Base-by-base conservation (phyloP, 352 stramenopile species). In the Globisporangium irregulare region DNA sequence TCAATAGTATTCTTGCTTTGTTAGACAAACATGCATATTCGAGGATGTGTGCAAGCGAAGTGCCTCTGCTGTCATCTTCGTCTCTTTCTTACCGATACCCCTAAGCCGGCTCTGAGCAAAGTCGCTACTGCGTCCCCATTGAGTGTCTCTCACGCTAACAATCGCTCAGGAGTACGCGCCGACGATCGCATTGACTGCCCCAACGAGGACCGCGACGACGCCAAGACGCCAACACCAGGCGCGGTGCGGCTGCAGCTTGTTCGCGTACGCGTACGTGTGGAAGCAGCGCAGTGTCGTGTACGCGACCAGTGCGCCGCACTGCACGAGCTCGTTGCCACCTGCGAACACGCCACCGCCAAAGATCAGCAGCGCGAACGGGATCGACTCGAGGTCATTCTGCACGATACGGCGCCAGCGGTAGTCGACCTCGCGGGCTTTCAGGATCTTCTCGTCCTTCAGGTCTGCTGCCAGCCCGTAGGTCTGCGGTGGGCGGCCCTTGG, bases 331-430 rank as follows among this genome's bases (percentile, higher is more conserved):
- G 66, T 79, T 79, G n/a, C 69, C 71, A 20, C 68, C 62, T 18
- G 76, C 75, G 9, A 75, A 53, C 9, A 86, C 46, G 6, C 71
- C 76, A 4, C 69, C 60, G 3, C 59, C 70, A 53, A 82, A 82
- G 6, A 82, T 62, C 36, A 80, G 48, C 8, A 86, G 72, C 27
- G 72, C 76, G 34, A 86, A 55, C 6, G 78, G 78, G 51, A 86
- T 81, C 36, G 71, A 76, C 62, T 86, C 78, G 38, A 83, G 66
- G 66, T 86, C 76, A 68, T 86, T 86, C 34, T 67, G 57, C 34
- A 85, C 72, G 62, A 85, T 81, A 25, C 76, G 67, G 22, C 72
- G 69, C 78, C 75, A 85, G 57, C 75, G 73, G 53, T 77, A 69
- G 57, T 84, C 74, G 3, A 56, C 64, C 8, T 64, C 68, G 18